Base-by-base conservation (phyloP, 257 asterid genomes). In the Solanum rostratum region DNA sequence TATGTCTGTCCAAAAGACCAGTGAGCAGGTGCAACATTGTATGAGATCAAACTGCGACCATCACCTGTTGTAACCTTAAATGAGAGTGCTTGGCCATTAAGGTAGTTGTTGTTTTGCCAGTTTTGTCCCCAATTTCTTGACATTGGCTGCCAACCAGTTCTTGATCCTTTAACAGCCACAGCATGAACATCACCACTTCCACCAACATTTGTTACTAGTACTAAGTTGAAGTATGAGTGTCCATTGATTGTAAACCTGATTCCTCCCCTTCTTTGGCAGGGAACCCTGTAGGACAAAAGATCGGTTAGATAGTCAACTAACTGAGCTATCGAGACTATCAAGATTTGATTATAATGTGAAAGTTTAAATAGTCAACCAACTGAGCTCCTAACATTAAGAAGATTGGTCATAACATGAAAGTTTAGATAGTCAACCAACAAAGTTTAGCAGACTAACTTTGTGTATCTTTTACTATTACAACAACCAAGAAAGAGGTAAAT, bases 111-210 rank as follows among this genome's bases (percentile, higher is more conserved):
- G 94, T 92, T 95, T 53, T 95, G 98, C 98, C 98, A 95, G 59
- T 95, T 95, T 24, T 93, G 97, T 0, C 98, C 98, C 98, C 98
- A 95, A 87, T 95, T 95, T 84, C 98, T 92, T 8, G 97, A 92
- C 98, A 95, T 91, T 6, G 92, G 85, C 71, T 93, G 97, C 98
- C 98, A 95, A 13, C 89, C 88, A 7, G 94, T 92, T 71, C 95
- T 88, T 16, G 98, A 93, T 5, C 98, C 98, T 59, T 93, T 95
- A 86, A 95, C 87, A 45, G 94, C 87, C 4, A 93, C 97, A 9
- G 97, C 22, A 70, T 91, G 98, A 5, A 93, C 98, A 84, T 95
- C 98, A 0, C 98, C 98, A 8, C 96, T 94, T 14, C 97, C 98
- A 9, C 94, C 98, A 11, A 95, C 98, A 87, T 95, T 95, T 30